Base-by-base conservation (phyloP, 805 yeast species). In the Groenewaldozyma tartarivorans region DNA sequence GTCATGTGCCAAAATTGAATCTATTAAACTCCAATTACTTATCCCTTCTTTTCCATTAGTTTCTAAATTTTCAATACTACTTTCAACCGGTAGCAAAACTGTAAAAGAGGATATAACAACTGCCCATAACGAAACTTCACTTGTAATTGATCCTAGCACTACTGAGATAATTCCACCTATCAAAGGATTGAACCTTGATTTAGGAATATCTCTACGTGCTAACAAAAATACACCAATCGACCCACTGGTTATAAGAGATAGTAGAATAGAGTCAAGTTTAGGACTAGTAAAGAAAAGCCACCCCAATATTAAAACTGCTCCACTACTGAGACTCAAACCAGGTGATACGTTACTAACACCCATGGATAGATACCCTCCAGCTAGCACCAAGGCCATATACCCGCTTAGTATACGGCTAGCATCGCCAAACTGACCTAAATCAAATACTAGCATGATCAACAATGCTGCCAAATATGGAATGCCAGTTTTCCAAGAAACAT, bases 1-100 rank as follows among this genome's bases (percentile, higher is more conserved):
- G 37, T 70, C 67, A 42, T 81, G 69, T n/a, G 66, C 62, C 29
- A 67, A 51, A 37, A 67, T 58, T 5, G 62, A 52, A 49, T 60
- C 66, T 16, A 61, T 33, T n/a, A 60, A 47, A 20, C 55, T 48
- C 53, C 51, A 41, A 30, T 36, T 36, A 7, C 17, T 2, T n/a
- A 15, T 21, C 9, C 30, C 33, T 22, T 39, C 38, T 30, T n/a
- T 33, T 27, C n/a, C 38, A 7, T 2, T 35, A 27, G 24, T 16
- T 26, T n/a, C 36, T 19, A 31, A 19, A 20, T 6, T 20, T 24
- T 33, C 22, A 7, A 5, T 9, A 9, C 16, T 30, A 22, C n/a
- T n/a, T 30, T 35, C 29, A 7, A 35, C 38, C 2, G 55, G 48
- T n/a, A 56, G 39, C 3, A 45, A 33, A 3, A 52, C 37, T 0